A percentile compares a stretch with the other conserved stretches of the same genome.
phyloP scores from a whole-genome alignment of 257 asterid species.

The Petunia axillaris region DNA sequence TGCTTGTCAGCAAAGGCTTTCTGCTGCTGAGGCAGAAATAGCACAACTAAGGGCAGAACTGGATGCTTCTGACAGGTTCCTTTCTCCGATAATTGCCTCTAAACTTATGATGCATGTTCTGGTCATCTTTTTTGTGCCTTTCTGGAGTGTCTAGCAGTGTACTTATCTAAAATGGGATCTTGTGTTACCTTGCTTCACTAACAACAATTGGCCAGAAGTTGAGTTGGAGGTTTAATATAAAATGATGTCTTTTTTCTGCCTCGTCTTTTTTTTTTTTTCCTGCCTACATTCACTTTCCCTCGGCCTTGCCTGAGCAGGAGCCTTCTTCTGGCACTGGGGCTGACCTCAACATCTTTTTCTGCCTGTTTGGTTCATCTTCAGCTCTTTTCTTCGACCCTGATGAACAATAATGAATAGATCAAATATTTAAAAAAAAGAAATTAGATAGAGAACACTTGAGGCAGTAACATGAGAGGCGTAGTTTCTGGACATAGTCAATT shows the following conservation, averaged over 20 bases:
- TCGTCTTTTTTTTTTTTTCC: neutral
- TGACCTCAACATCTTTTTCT: too few relatives aligned
- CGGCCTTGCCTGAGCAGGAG: too few relatives aligned
- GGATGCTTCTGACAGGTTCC: slow-evolving; percentile 86
- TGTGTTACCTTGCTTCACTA: neutral
- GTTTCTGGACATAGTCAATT: too few relatives aligned
- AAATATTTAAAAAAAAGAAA: too few relatives aligned
- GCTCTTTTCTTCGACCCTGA: too few relatives aligned
- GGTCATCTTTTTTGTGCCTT: neutral
- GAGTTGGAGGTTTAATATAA: too few relatives aligned
- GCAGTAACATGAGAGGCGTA: too few relatives aligned
- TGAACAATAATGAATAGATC: too few relatives aligned
- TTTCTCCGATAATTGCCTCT: slow-evolving; percentile 33
- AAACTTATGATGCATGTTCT: neutral
- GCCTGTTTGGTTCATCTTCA: too few relatives aligned
- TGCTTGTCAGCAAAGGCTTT: slow-evolving; percentile 90
- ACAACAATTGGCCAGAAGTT: neutral
- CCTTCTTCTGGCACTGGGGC: too few relatives aligned
- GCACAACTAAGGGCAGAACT: slow-evolving; percentile 73
- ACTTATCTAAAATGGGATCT: neutral
- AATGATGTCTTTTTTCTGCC: neutral
- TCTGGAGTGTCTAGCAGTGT: slow-evolving; percentile 18
- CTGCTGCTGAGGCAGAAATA: slow-evolving; percentile 84
- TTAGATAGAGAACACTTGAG: too few relatives aligned
- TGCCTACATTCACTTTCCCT: too few relatives aligned